Percentiles rank a stretch among this genome's conserved stretches.
Evolutionary conservation across 1,139 yeast species (phyloP).

Genomic region (Hansenula anomala): DNA sequence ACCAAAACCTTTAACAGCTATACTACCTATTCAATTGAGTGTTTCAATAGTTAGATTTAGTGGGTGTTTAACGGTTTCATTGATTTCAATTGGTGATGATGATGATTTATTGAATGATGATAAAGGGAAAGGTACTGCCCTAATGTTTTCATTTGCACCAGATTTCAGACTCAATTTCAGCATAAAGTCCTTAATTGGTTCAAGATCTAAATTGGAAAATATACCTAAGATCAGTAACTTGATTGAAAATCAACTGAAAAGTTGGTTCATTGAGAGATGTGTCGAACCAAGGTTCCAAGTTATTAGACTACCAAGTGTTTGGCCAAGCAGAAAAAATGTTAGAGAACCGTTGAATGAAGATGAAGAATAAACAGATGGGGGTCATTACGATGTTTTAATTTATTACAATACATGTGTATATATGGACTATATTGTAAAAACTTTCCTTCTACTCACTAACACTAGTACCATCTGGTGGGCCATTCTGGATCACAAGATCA

Average conservation of each 20-base stretch:
- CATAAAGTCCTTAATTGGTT: slow-evolving; percentile 83
- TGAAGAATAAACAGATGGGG: slow-evolving; percentile 1
- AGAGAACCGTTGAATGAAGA: slow-evolving; percentile 30
- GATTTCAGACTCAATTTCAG: slow-evolving; percentile 86
- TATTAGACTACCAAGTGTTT: slow-evolving; percentile 75
- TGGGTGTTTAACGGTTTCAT: slow-evolving; percentile 83
- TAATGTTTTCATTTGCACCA: slow-evolving; percentile 87
- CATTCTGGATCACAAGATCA: slow-evolving; percentile 14
- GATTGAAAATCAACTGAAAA: slow-evolving; percentile 74
- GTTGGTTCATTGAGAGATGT: slow-evolving; percentile 90
- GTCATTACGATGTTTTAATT: no score
- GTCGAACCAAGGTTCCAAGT: slow-evolving; percentile 92
- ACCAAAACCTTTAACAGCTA: slow-evolving; percentile 82
- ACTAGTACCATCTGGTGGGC: slow-evolving; percentile 20
- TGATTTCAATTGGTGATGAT: slow-evolving; percentile 15
- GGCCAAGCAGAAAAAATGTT: slow-evolving; percentile 85
- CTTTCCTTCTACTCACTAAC: no score
- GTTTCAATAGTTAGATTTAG: slow-evolving; percentile 90
- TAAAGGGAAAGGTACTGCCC: slow-evolving; percentile 52
- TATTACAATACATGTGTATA: no score
- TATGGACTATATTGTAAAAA: not conserved
- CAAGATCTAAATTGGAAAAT: slow-evolving; percentile 87
- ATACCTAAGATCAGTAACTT: slow-evolving; percentile 87
- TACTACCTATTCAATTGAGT: slow-evolving; percentile 74
- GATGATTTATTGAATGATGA: slow-evolving; percentile 12